Evolutionary conservation across 805 yeast species (phyloP).

Genomic region (Millerago galiae): DNA sequence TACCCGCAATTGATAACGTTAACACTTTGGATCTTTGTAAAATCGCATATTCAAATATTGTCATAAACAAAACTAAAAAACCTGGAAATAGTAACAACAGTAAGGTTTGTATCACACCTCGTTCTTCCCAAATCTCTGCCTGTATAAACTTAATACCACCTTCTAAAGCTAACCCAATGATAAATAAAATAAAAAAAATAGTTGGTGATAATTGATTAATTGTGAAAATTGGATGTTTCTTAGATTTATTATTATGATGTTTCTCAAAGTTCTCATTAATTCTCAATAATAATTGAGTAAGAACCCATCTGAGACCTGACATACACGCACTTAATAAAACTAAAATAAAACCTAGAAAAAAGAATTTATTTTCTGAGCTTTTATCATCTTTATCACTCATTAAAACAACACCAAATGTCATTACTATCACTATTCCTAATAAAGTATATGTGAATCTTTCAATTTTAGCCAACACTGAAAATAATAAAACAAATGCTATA

Average conservation of each 20-base stretch:
- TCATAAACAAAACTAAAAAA: conserved; percentile 80
- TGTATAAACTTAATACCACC: conserved; percentile 48
- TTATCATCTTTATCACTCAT: conserved; percentile 58
- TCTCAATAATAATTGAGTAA: conserved; percentile 71
- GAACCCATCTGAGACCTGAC: conserved; percentile 92
- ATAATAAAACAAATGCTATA: conserved; percentile 79
- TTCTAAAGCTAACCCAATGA: conserved; percentile 64
- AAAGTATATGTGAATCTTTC: conserved; percentile 70
- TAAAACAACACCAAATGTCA: conserved; percentile 80
- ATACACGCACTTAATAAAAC: conserved; percentile 75
- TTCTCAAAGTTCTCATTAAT: conserved; percentile 1
- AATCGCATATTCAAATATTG: conserved; percentile 78
- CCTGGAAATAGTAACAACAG: conserved; percentile 74
- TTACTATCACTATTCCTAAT: conserved; percentile 60
- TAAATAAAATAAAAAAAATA: conserved; percentile 59
- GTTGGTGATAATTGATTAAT: conserved; percentile 80
- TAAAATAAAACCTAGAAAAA: conserved; percentile 55
- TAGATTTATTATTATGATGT: conserved; percentile 2
- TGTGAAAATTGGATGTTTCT: conserved; percentile 71
- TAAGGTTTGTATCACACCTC: conserved; percentile 51
- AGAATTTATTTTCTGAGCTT: conserved; percentile 18
- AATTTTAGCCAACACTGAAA: conserved; percentile 76
- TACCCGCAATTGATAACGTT: conserved; percentile 86
- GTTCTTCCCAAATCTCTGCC: conserved; percentile 59
- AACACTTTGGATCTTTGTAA: conserved; percentile 77